Evolutionary conservation across 352 stramenopile genomes (phyloP).

Genomic region (Pythium graminicola): DNA sequence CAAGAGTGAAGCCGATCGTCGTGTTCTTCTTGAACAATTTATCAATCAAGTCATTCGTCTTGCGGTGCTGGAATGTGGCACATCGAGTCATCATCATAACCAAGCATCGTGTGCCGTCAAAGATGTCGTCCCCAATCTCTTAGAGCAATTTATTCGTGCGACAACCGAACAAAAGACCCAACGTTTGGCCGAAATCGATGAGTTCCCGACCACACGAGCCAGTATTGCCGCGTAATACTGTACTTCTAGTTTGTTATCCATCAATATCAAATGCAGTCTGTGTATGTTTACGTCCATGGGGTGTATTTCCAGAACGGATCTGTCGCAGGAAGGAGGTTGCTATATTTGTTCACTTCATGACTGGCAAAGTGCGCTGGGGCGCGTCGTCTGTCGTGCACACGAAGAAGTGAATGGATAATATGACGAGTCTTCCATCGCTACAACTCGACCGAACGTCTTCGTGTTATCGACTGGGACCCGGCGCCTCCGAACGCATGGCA

Average conservation of each 20-base stretch:
- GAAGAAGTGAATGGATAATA: too few relatives aligned
- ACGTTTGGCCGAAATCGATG: constrained; percentile 3
- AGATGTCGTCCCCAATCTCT: constrained; percentile 3
- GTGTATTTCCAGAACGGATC: too few relatives aligned
- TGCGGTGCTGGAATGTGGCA: constrained; percentile 9
- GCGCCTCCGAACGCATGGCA: constrained; percentile 8
- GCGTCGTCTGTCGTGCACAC: too few relatives aligned
- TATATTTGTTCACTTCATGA: too few relatives aligned
- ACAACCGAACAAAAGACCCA: constrained; percentile 14
- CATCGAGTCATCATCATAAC: not conserved
- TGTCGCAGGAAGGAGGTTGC: too few relatives aligned
- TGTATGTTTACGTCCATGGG: too few relatives aligned
- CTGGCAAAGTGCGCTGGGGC: too few relatives aligned
- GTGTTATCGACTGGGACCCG: constrained; percentile 8
- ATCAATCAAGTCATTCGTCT: constrained; percentile 23
- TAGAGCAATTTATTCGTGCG: constrained; percentile 16
- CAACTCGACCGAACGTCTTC: not conserved
- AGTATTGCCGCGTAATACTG: constrained; percentile 2
- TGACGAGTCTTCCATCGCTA: constrained; percentile 3
- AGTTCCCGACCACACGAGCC: constrained; percentile 2
- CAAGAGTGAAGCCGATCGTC: constrained; percentile 14
- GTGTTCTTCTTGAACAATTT: constrained; percentile 16
- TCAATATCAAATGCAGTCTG: too few relatives aligned
- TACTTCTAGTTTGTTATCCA: too few relatives aligned
- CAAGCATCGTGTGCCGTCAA: constrained; percentile 9